A percentile compares a stretch with the other conserved stretches of the same genome.
These are phyloP conservation scores for Nicotiana noctiflora DNA, from an alignment of 257 asterid genomes.

Conservation along the genomic window DNA sequence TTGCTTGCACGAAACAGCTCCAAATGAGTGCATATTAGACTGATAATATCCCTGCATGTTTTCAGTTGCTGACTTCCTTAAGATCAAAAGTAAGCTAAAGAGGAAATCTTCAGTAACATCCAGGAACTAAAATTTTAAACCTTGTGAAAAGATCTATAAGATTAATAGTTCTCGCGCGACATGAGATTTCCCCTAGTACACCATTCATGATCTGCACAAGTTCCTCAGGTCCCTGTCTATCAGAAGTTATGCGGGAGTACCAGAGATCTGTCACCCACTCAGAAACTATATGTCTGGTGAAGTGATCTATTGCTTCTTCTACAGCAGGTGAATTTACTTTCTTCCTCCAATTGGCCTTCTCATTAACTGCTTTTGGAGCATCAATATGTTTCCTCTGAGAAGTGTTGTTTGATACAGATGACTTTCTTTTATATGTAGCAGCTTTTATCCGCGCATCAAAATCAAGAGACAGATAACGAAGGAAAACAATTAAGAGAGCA, in stretches of 20 bases:
- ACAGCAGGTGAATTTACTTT: conserved; percentile 88
- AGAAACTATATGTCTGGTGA: conserved; percentile 77
- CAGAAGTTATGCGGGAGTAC: conserved; percentile 89
- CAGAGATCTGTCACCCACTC: conserved; percentile 96
- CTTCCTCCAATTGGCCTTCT: conserved; percentile 67
- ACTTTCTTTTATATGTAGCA: conserved; percentile 58
- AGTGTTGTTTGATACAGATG: conserved; percentile 33
- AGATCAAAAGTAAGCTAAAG: conserved; percentile 15
- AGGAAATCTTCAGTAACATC: conserved; percentile 16
- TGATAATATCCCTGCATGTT: conserved; percentile 61
- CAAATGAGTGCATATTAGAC: conserved; percentile 48
- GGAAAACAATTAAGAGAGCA: conserved; percentile 44
- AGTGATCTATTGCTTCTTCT: conserved; percentile 82
- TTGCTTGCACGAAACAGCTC: conserved; percentile 73
- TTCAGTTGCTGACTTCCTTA: conserved; percentile 9
- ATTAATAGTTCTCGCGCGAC: conserved; percentile 72
- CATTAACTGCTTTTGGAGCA: conserved; percentile 23
- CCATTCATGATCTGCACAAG: conserved; percentile 78
- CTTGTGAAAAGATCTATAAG: conserved; percentile 84
- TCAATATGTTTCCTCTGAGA: conserved; percentile 31
- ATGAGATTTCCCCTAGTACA: conserved; percentile 71
- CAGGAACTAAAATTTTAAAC: conserved; percentile 28
- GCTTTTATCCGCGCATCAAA: conserved; percentile 76
- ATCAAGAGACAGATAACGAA: conserved; percentile 78
- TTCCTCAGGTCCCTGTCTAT: conserved; percentile 83